Base-by-base conservation (phyloP, 2,329 filamentous ascomycete species). In the Aspergillus quadrilineatus region DNA sequence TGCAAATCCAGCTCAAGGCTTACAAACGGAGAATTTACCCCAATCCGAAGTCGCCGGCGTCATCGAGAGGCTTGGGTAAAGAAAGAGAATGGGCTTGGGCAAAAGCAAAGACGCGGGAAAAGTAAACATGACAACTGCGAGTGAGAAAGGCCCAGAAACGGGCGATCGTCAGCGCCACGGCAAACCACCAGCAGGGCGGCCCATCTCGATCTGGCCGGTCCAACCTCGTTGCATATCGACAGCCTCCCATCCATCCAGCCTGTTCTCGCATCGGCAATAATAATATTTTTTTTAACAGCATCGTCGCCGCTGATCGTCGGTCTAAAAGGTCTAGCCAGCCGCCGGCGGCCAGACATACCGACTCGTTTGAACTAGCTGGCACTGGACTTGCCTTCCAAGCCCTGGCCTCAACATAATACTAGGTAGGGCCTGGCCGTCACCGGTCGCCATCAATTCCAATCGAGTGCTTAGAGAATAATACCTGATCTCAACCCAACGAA, bases 11-110 rank as follows among this genome's bases (percentile, higher is more conserved):
- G 29, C 51, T 42, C 9, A 15, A 34, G 43, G 34, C 42, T 30
- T 41, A 12, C 42, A 17, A 30, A 45, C 56, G 56, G 59, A 60
- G 57, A 53, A 56, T 54, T 58, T 29, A 55, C 56, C 59, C 60
- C 53, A 46, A 42, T 54, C 49, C 55, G 22, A 22, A 22, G 22
- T 22, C 22, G 22, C 22, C 22, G 22, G 22, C 4, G 26, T 50
- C 36, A 46, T 56, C 49, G 52, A 50, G 42, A 53, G 41, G 29
- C 32, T n/a, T 29, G 9, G 12, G 8, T 12, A 2, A 14, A 34
- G 3, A 29, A 28, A 34, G 6, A 50, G 46, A n/a, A 48, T 42
- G 37, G 47, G 39, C 7, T 14, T 32, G 28, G 28, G 10, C 15
- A 7, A 36, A 36, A 47, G 30, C 28, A 46, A 46, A 29, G 28